phyloP scores from a whole-genome alignment of 257 asterid species.

The Capsicum chinense region DNA sequence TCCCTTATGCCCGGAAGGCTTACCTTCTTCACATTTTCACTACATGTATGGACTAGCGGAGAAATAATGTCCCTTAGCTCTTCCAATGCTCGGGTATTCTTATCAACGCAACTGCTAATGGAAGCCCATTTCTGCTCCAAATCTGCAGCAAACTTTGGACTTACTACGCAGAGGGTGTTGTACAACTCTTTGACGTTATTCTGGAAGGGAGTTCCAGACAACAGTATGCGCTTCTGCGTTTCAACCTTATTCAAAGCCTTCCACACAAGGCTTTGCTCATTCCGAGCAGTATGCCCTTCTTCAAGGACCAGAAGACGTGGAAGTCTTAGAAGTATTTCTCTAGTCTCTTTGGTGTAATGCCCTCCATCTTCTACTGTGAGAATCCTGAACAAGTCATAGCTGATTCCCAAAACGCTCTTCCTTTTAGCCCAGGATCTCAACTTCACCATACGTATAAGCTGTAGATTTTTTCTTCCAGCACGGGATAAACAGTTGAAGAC shows the following conservation, averaged over 20 bases:
- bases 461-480: conserved; percentile 20
- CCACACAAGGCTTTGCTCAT: conserved; percentile 55
- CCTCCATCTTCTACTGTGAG: conserved; percentile 46
- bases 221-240: conserved; percentile 62
- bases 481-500: conserved; percentile 29
- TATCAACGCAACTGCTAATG: conserved; percentile 46
- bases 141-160: conserved; percentile 48
- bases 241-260: conserved; percentile 54
- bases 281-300: conserved; percentile 88
- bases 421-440: conserved; percentile 59
- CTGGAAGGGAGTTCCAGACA: conserved; percentile 91
- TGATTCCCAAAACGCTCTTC: conserved; percentile 57
- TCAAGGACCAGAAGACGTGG: conserved; percentile 72
- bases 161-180: conserved; percentile 68
- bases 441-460: conserved; percentile 48
- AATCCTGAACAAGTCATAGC: conserved; percentile 59
- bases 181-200: conserved; percentile 64
- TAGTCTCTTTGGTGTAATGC: conserved; percentile 31
- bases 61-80: conserved; percentile 54
- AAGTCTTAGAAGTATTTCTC: conserved; percentile 54
- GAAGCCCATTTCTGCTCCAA: conserved; percentile 43
- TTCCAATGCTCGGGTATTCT: conserved; percentile 36
- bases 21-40: conserved; percentile 57
- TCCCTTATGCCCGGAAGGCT: conserved; percentile 69
- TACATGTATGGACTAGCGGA: conserved; percentile 68